Evolutionary conservation across 768 basidiomycete species (phyloP), one percentile per base, ranked within the genome.

Genomic region (Dentipellis fragilis): DNA sequence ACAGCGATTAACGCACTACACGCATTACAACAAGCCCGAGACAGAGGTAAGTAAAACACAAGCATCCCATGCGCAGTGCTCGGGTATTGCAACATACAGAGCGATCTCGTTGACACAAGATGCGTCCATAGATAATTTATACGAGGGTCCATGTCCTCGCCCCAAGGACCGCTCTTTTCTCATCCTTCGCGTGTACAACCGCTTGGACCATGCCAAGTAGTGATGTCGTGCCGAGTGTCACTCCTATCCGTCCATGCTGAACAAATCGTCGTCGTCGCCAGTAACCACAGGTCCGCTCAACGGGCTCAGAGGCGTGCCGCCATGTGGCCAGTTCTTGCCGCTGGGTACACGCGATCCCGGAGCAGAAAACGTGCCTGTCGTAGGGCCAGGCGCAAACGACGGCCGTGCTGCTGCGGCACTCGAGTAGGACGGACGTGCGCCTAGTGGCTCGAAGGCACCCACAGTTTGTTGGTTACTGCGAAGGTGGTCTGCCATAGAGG

Each of bases 251-350:
- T 88, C 86, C 81, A 88, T 83, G 63, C 73, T 74, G 66, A 89
- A 89, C 65, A 89, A 67, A 58, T 76, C 78, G 63, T 85, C 86
- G 65, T 85, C 84, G 58, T 85, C 80, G 36, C 73, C 73, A n/a
- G 76, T 80, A 35, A 76, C 69, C 45, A 81, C 78, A 3, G 84
- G 81, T 54, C 79, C 72, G 62, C 81, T 80, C 55, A 86, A 69
- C 52, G 84, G 84, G 64, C 84, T 85, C 62, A 77, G 66, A 45
- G 77, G 71, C 23, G 71, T 70, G 21, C 63, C 56, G 46, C 66
- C 57, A 57, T 65, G 54, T 46, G 74, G 68, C 69, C 71, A 78
- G 54, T 65, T 66, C 39, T 74, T 66, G 50, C 67, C 65, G 57
- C 67, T 72, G 17, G 67, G 55, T 47, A 58, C 65, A 7, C 65